Base-by-base conservation (phyloP, 768 basidiomycete genomes). In the Boletus rubroflammeus region DNA sequence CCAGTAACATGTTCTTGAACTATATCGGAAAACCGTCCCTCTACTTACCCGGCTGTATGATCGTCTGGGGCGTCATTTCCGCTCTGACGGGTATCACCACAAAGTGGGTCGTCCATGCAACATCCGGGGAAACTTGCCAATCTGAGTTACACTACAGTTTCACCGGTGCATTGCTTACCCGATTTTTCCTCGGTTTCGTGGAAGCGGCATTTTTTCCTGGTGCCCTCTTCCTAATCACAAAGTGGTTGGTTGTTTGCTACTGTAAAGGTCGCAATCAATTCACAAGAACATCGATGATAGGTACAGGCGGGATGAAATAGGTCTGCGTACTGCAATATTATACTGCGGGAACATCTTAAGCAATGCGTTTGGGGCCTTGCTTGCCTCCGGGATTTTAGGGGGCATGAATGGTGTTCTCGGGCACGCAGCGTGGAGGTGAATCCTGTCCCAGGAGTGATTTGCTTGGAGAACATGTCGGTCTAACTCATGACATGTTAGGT, bases 1-100 rank as follows among this genome's bases (percentile, higher is more conserved):
- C n/a, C 55, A 89, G 88, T 10, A 88, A 87, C 63, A 84, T 87
- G 79, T 80, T 86, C 58, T 70, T 88, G 43, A 83, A 85, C 59
- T 76, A 80, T 62, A 80, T 85, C 19, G 86, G 84, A 41, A 72
- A 78, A 62, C 88, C 87, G 3, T 88, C 85, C 0, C 67, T 83
- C 53, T 85, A 88, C 67, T 73, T 88, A 4, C 84, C 87, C 0
- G 60, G 54, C 41, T 84, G 81, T 60, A 88, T 89, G 86, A 73
- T 81, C 9, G 60, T 87, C 28, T 90, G 87, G 87, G 90, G 88
- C 3, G 70, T 72, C 29, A 77, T 83, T 17, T 84, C 82, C 14
- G 67, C 75, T 38, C 59, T 81, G 52, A 84, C 80, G 29, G 68
- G 67, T 1, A 46, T 72, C 19, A 65, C 66, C 17, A 71, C 58